These are phyloP conservation scores for Neonectria ditissima DNA, from an alignment of 2,329 filamentous ascomycete species.

Conservation along the genomic window DNA sequence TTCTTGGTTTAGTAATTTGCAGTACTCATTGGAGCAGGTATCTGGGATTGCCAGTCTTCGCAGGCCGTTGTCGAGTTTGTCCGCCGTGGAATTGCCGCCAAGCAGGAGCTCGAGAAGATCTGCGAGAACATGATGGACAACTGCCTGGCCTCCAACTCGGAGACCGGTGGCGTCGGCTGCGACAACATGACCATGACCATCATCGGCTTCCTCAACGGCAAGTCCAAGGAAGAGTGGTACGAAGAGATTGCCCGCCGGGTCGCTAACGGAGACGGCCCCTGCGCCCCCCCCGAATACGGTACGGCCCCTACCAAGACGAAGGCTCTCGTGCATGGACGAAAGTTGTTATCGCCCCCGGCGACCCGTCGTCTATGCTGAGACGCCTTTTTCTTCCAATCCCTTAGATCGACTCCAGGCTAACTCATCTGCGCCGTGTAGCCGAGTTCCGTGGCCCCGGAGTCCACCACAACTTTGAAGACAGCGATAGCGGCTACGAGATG, in stretches of 20 bases:
- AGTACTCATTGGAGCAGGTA: slow-evolving; percentile 70
- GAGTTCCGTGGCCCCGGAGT: slow-evolving; percentile 87
- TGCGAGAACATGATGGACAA: slow-evolving; percentile 99
- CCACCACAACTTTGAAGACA: slow-evolving; percentile 86
- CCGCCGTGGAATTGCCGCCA: slow-evolving; percentile 92
- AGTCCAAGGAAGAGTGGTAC: slow-evolving; percentile 98
- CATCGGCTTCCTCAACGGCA: slow-evolving; percentile 88
- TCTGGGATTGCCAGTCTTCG: slow-evolving; percentile 99
- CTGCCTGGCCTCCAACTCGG: slow-evolving; percentile 96
- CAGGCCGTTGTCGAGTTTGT: slow-evolving; percentile 98
- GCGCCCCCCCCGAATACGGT: slow-evolving; percentile 99
- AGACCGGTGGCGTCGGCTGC: slow-evolving; percentile 96
- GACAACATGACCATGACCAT: slow-evolving; percentile 99
- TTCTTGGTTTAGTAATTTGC: slow-evolving; percentile 22
- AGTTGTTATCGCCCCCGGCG: slow-evolving; percentile 5
- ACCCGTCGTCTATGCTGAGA: slow-evolving; percentile 33
- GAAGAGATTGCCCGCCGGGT: slow-evolving; percentile 94
- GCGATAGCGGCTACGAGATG: slow-evolving; percentile 80
- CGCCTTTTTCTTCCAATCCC: slow-evolving; percentile 16
- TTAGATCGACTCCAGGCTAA: slow-evolving; percentile 30
- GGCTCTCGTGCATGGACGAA: slow-evolving; percentile 15
- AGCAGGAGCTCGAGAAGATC: slow-evolving; percentile 93
- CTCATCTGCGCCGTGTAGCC: slow-evolving; percentile 60
- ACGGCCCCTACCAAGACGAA: slow-evolving; percentile 71
- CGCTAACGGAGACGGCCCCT: slow-evolving; percentile 95